Evolutionary conservation across 192 early-diverging fungal genomes (phyloP).

Genomic region (Coemansia sp.): DNA sequence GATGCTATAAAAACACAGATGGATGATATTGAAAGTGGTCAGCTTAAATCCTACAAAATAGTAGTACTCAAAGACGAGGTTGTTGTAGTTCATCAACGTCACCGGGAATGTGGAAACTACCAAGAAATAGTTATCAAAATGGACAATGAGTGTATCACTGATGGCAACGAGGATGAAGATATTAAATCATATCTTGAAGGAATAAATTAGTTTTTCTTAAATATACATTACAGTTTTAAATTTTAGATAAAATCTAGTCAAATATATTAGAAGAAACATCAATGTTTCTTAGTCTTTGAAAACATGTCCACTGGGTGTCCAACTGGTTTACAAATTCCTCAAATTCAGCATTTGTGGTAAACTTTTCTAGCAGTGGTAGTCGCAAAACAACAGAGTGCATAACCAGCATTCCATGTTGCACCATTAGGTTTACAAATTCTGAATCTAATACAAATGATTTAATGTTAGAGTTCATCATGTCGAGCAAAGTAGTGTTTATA

Average conservation of each 20-base stretch:
- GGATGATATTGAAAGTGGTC: too few relatives aligned
- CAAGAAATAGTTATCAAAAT: too few relatives aligned
- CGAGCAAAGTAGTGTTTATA: not conserved
- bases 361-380: not conserved
- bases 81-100: too few relatives aligned
- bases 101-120: too few relatives aligned
- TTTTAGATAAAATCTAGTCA: not conserved
- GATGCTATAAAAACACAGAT: too few relatives aligned
- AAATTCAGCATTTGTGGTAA: not conserved
- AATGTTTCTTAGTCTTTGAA: slow-evolving; percentile 3
- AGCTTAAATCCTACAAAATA: too few relatives aligned
- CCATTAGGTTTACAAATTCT: not conserved
- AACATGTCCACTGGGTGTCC: not conserved
- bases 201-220: not conserved
- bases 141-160: too few relatives aligned
- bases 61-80: too few relatives aligned
- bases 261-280: not conserved
- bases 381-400: not conserved
- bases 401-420: not conserved
- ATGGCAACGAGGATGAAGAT: too few relatives aligned
- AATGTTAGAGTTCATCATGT: not conserved
- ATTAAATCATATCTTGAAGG: too few relatives aligned
- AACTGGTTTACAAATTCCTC: not conserved
- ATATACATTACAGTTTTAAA: not conserved
- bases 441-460: not conserved